Conservation (phyloP, 73 alveolate species). For the Strombidium stylifer region DNA sequence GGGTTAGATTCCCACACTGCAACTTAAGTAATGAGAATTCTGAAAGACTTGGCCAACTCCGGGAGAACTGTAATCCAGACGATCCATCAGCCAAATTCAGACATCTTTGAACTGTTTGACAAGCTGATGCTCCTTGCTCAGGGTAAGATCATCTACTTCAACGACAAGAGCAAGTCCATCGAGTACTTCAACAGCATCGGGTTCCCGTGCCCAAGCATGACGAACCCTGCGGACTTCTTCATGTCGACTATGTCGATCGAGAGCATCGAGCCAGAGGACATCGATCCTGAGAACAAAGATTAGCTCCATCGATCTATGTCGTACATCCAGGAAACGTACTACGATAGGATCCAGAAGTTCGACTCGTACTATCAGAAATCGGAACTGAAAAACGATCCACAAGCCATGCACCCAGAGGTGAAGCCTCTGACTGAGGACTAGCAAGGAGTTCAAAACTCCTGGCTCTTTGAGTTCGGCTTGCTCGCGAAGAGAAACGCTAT, state of each 20-base stretch:
- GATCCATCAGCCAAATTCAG: conserved; percentile 90
- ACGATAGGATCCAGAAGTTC: background rate
- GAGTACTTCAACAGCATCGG: conserved; percentile 63
- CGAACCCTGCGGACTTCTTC: conserved; percentile 79
- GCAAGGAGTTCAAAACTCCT: background rate
- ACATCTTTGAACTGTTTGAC: conserved; percentile 65
- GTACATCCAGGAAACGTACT: background rate
- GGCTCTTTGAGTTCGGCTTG: background rate
- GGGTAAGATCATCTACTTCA: conserved; percentile 31
- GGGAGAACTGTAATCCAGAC: conserved; percentile 83
- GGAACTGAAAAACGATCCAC: background rate
- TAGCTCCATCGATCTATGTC: no score
- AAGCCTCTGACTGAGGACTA: background rate
- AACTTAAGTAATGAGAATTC: conserved; percentile 38
- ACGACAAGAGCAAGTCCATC: conserved; percentile 43
- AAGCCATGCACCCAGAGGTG: background rate
- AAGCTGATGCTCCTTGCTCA: conserved; percentile 60
- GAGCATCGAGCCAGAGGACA: background rate
- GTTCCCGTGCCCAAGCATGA: conserved; percentile 62
- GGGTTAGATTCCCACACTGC: conserved; percentile 72
- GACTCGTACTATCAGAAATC: background rate
- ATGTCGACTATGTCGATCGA: conserved; percentile 37
- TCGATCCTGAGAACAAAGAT: background rate
- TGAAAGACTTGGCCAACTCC: conserved; percentile 49
- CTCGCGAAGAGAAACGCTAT: conserved; percentile 3